A percentile compares a stretch with the other conserved stretches of the same genome.
Evolutionary conservation across 768 basidiomycete genomes (phyloP).

Genomic region (Termitomyces sp.): DNA sequence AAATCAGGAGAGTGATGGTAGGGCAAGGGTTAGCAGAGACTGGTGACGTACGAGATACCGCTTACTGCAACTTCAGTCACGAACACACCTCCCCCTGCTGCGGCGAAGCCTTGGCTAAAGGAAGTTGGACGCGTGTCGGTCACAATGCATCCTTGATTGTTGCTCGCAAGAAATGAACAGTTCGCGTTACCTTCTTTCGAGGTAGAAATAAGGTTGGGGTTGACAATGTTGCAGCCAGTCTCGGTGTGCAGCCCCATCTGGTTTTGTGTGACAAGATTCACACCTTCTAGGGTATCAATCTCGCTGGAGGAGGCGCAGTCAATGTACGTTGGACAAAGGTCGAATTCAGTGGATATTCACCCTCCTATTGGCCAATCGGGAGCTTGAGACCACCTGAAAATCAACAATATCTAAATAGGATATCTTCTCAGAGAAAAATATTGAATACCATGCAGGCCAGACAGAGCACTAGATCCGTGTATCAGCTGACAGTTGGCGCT

Average conservation of each 20-base stretch:
- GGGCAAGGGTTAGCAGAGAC: neutral
- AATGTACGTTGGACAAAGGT: neutral
- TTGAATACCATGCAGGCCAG: slow-evolving; percentile 55
- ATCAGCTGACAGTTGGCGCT: neutral
- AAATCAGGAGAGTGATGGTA: neutral
- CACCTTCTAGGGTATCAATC: slow-evolving; percentile 80
- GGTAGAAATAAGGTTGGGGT: slow-evolving; percentile 44
- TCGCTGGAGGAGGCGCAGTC: slow-evolving; percentile 29
- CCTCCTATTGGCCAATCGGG: slow-evolving; percentile 58
- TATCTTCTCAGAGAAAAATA: neutral
- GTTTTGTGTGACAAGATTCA: slow-evolving; percentile 60
- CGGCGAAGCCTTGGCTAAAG: slow-evolving; percentile 64
- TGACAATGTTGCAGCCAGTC: slow-evolving; percentile 48
- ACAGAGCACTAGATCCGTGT: slow-evolving; percentile 51
- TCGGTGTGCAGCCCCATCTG: slow-evolving; percentile 72
- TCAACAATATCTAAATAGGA: neutral
- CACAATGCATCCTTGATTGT: slow-evolving; percentile 62
- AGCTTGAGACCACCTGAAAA: slow-evolving; percentile 44
- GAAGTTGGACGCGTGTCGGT: slow-evolving; percentile 46
- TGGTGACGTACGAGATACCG: slow-evolving; percentile 53
- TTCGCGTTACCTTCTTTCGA: slow-evolving; percentile 48
- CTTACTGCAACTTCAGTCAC: slow-evolving; percentile 64
- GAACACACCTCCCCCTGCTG: slow-evolving; percentile 65
- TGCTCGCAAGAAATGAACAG: slow-evolving; percentile 48
- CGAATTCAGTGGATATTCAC: slow-evolving; percentile 20